A percentile compares a stretch with the other conserved stretches of the same genome.
phyloP scores from a whole-genome alignment of 306 rosid genomes.

The Cucurbita ficifolia region DNA sequence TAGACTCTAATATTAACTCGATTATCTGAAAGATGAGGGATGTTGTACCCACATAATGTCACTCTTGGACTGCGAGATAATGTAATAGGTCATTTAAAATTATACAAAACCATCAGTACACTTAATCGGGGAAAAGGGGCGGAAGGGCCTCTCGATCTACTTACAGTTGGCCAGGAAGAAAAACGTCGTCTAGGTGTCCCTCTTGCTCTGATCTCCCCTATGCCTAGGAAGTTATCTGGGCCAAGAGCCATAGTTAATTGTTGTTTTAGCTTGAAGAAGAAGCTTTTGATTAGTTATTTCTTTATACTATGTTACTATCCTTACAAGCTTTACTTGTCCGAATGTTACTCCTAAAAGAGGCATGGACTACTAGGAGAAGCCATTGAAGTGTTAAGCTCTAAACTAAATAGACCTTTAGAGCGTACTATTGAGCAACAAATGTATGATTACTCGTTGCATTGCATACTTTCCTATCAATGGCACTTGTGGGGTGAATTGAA shows the following conservation, averaged over 20 bases:
- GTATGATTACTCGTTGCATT: background rate
- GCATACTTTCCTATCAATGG: background rate
- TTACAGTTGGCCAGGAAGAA: background rate
- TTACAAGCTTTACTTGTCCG: background rate
- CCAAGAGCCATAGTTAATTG: background rate
- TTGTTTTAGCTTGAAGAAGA: background rate
- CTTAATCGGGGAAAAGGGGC: no score
- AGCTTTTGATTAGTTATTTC: background rate
- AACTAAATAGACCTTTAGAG: background rate
- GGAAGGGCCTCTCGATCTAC: no score
- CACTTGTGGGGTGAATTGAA: background rate
- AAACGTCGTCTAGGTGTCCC: background rate
- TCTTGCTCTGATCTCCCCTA: background rate
- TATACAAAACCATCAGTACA: background rate
- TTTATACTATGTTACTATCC: background rate
- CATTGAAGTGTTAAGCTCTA: background rate
- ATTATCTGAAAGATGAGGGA: constrained; percentile 84
- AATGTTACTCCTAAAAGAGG: background rate
- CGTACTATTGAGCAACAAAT: background rate
- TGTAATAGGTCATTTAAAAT: background rate
- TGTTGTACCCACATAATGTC: constrained; percentile 65
- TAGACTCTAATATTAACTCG: constrained; percentile 69
- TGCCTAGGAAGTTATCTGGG: background rate
- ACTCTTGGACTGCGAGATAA: constrained; percentile 52
- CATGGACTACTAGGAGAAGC: background rate